A percentile compares a stretch with the other conserved stretches of the same genome.
These are phyloP conservation scores for Flaveria brownii DNA, from an alignment of 129 eudicot genomes.

Conservation along the genomic window DNA sequence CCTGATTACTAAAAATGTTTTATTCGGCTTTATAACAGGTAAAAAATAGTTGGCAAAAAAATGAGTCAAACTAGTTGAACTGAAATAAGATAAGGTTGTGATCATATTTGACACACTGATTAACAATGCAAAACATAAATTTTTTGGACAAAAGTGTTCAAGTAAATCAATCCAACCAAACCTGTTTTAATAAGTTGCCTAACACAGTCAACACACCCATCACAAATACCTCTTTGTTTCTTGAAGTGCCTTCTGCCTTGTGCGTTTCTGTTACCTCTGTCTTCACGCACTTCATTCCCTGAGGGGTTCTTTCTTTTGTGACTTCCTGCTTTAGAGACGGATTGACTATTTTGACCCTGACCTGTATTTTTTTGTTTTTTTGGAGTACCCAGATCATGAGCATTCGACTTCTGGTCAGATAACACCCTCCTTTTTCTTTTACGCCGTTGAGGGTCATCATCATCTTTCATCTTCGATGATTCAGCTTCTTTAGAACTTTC, in stretches of 20 bases:
- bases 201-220: neutral
- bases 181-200: neutral
- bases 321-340: slow-evolving; percentile 31
- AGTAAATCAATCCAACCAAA: neutral
- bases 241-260: slow-evolving; percentile 36
- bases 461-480: slow-evolving; percentile 23
- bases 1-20: slow-evolving; percentile 4
- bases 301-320: slow-evolving; percentile 38
- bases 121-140: neutral
- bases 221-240: slow-evolving; percentile 40
- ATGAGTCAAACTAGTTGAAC: neutral
- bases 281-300: slow-evolving; percentile 24
- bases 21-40: neutral
- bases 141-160: neutral
- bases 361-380: slow-evolving; percentile 26
- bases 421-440: slow-evolving; percentile 35
- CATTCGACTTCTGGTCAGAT: slow-evolving; percentile 27
- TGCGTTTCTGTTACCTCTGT: slow-evolving; percentile 30
- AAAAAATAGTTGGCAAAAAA: neutral
- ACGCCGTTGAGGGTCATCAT: slow-evolving; percentile 22
- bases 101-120: neutral
- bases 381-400: slow-evolving; percentile 28
- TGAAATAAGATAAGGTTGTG: neutral
- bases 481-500: slow-evolving; percentile 32
- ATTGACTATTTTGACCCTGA: slow-evolving; percentile 30